Evolutionary conservation across 768 basidiomycete species (phyloP), one percentile per base, ranked within the genome.

Genomic region (Lactarius psammicola): DNA sequence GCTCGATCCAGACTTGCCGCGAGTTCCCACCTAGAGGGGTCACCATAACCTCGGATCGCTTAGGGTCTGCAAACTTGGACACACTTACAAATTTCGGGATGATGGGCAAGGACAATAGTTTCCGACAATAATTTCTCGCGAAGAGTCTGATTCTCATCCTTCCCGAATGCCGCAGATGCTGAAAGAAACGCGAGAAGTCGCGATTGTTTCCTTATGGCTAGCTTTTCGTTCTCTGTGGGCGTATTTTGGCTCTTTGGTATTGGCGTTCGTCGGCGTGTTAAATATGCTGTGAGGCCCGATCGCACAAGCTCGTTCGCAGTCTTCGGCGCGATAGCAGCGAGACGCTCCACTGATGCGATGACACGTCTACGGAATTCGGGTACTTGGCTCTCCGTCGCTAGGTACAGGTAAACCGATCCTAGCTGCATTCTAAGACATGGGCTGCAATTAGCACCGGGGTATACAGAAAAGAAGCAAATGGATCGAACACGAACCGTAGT

Each of bases 1-100:
- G 68, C 62, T 93, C 90, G 65, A 95, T 89, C 94, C 94, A 97
- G 1, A 72, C 71, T 69, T 85, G 86, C 20, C 85, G 82, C 10
- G 82, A 80, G 18, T 78, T 75, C 26, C 78, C 81, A 68, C 80
- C 84, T 84, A 62, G 3, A 34, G 33, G 4, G 5, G 31, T 3
- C 28, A 66, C 15, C 31, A 26, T 31, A 28, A 63, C 31, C 9
- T 51, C 51, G 33, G 31, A 33, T 56, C 31, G 36, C 34, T 44
- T 7, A 33, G 18, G 53, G 10, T 55, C 31, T 31, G 57, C 4
- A 56, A 33, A 36, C 55, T 20, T 20, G 11, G 46, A 53, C 63
- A 63, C 2, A 80, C 87, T 68, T 59, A 90, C 90, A 80, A 56
- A 86, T 78, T 51, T 77, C 76, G 8, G 84, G 80, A 76, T 95